These are phyloP conservation scores for Trichosanthes truncata DNA, from an alignment of 306 rosid genomes.

Conservation along the genomic window DNA sequence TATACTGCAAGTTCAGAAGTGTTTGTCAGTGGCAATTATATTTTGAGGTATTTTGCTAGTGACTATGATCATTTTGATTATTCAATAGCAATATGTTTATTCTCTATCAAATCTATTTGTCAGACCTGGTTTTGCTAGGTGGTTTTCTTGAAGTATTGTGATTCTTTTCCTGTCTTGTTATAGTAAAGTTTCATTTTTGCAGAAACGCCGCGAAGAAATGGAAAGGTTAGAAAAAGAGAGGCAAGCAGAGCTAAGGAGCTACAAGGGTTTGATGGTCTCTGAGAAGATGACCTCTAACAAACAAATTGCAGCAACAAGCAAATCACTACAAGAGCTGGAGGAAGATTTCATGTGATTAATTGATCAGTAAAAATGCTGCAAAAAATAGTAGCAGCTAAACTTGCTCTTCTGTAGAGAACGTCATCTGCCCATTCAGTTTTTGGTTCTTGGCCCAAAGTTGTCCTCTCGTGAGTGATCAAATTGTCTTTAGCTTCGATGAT, in stretches of 20 bases:
- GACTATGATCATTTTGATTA: neutral
- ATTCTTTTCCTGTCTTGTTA: neutral
- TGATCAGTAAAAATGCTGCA: neutral
- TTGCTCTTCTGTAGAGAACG: neutral
- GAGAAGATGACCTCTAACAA: constrained; percentile 95
- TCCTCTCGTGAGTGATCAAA: neutral
- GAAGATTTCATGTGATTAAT: constrained; percentile 79
- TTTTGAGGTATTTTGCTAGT: neutral
- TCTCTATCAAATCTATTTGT: neutral
- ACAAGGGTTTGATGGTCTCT: constrained; percentile 88
- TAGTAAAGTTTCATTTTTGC: neutral
- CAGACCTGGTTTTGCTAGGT: neutral
- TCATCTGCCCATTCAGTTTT: neutral
- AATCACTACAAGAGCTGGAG: constrained; percentile 88
- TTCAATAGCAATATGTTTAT: neutral
- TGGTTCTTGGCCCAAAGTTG: constrained; percentile 2
- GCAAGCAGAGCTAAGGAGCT: constrained; percentile 83
- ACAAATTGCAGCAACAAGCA: constrained; percentile 62
- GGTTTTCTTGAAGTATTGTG: neutral
- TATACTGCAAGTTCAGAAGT: neutral
- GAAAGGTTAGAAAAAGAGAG: constrained; percentile 86
- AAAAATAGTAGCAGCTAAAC: neutral
- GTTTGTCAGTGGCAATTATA: neutral
- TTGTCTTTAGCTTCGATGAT: neutral
- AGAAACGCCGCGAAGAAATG: constrained; percentile 90